These are phyloP conservation scores for Ramaria sp. DNA, from an alignment of 768 basidiomycete genomes.

Conservation along the genomic window DNA sequence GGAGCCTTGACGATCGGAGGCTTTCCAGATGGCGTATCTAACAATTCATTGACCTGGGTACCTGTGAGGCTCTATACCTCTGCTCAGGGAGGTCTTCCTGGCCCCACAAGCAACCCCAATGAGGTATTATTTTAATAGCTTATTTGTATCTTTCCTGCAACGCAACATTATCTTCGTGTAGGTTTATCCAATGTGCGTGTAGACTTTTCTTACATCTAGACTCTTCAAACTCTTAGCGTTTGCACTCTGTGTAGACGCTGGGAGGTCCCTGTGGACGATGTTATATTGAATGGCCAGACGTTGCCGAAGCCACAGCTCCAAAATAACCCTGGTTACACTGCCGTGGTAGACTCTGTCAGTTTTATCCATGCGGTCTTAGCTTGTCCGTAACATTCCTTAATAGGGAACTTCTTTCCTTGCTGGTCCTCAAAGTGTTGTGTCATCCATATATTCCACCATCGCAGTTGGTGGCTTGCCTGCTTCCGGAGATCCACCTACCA, in stretches of 20 bases:
- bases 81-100: background rate
- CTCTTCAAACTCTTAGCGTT: background rate
- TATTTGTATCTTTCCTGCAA: background rate
- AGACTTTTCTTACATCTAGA: background rate
- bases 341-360: slow-evolving; percentile 5
- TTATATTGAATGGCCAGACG: slow-evolving; percentile 1
- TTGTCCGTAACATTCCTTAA: background rate
- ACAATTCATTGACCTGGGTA: slow-evolving; percentile 5
- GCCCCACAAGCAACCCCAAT: background rate
- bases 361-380: background rate
- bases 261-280: slow-evolving; percentile 7
- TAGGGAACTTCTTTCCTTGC: slow-evolving; percentile 3
- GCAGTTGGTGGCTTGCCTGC: background rate
- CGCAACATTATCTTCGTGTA: background rate
- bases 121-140: background rate
- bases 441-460: background rate
- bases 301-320: background rate
- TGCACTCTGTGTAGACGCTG: slow-evolving; percentile 3
- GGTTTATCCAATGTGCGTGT: slow-evolving; percentile 3
- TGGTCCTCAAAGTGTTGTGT: slow-evolving; percentile 1
- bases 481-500: background rate
- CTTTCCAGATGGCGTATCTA: slow-evolving; percentile 1
- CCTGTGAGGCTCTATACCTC: slow-evolving; percentile 5
- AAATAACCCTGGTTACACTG: background rate
- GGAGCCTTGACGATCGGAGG: slow-evolving; percentile 2